These are phyloP conservation scores for Leccinum proliferum DNA, from an alignment of 1,284 basidiomycete species.

Conservation along the genomic window DNA sequence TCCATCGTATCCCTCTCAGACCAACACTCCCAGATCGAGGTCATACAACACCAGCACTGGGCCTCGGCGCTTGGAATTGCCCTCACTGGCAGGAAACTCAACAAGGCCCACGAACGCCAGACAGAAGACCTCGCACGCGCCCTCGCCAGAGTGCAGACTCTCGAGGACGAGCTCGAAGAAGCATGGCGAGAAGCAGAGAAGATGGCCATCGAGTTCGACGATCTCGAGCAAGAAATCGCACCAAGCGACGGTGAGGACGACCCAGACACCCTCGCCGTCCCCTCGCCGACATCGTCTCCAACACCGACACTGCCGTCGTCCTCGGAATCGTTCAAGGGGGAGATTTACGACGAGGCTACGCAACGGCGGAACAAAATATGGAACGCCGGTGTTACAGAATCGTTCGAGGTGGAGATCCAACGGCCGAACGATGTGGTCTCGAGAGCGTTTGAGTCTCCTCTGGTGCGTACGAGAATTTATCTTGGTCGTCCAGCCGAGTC, in stretches of 20 bases:
- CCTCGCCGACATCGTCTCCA: conserved; percentile 21
- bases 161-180: conserved; percentile 71
- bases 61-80: conserved; percentile 71
- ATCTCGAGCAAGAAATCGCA: conserved; percentile 34
- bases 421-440: too few species aligned
- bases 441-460: too few species aligned
- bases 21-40: conserved; percentile 58
- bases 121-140: conserved; percentile 48
- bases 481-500: too few species aligned
- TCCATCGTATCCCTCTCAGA: conserved; percentile 53
- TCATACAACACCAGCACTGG: conserved; percentile 58
- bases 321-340: conserved; percentile 8
- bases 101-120: conserved; percentile 63
- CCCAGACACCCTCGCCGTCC: conserved; percentile 6
- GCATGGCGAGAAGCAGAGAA: conserved; percentile 74
- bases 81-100: conserved; percentile 57
- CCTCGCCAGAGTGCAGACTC: conserved; percentile 41
- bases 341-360: too few species aligned
- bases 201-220: conserved; percentile 64
- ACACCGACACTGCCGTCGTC: conserved; percentile 25
- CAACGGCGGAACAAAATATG: too few species aligned
- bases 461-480: too few species aligned
- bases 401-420: too few species aligned
- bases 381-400: too few species aligned
- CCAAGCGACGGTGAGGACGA: conserved; percentile 20